Evolutionary conservation across 73 alveolate genomes (phyloP), one percentile per base, ranked within the genome.

Genomic region (Symbiodinium natans): DNA sequence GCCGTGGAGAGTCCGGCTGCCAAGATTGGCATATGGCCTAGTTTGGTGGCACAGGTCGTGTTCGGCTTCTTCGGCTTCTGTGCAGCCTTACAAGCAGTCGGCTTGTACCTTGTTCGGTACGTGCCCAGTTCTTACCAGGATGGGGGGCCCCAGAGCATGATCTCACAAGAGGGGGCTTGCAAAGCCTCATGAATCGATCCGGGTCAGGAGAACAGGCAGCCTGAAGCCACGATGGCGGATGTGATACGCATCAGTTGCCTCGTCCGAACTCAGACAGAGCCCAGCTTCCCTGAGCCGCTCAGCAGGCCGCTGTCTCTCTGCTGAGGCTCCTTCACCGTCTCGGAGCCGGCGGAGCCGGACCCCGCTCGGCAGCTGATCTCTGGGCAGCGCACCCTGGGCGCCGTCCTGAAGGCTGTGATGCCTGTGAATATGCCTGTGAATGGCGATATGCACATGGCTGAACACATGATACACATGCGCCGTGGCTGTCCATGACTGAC

Each of bases 31-130:
- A n/a, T n/a, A n/a, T n/a, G n/a, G n/a, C n/a, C n/a, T n/a, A 52
- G 71, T 52, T 29, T 29, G 15, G 71, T 52, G 71, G 1, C 15
- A 11, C 42, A 90, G 96, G 96, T 90, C 75, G 96, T 90, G 41
- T 90, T 90, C 33, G 86, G 96, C 74, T 90, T 90, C 96, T 90
- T 90, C 15, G 96, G 96, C 75, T 68, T 73, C 96, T 90, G 96
- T 34, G 96, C 96, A 5, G 96, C 77, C 8, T 21, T 90, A 88
- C 96, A 90, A 29, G 40, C 77, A 34, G n/a, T 90, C 42, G 96
- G 96, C 39, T 13, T 90, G 23, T 90, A 13, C 48, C 88, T 90
- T 74, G 96, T 90, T 74, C 48, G 96, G 48, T 71, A 40, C 10
- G 96, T 90, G 54, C 96, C 96, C 3, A n/a, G 83, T 9, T 71